Percentiles rank a stretch among this genome's conserved stretches.
These are phyloP conservation scores for Jamesozyma piceae DNA, from an alignment of 805 yeast genomes.

Conservation along the genomic window DNA sequence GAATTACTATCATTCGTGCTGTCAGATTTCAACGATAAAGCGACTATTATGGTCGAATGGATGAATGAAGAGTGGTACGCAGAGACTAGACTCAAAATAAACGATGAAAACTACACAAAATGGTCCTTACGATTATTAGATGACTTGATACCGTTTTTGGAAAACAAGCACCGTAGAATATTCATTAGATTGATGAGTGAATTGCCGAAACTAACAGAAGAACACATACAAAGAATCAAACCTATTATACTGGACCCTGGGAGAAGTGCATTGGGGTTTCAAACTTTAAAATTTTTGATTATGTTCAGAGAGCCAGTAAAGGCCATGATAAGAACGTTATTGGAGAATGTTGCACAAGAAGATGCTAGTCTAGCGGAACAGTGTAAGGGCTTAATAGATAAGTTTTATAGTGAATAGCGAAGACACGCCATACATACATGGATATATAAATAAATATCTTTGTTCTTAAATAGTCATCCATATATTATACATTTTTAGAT, in stretches of 20 bases:
- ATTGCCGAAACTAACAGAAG: conserved; percentile 62
- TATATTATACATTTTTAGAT: no score
- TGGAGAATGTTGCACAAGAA: conserved; percentile 17
- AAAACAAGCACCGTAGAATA: conserved; percentile 65
- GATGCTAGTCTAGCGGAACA: conserved; percentile 22
- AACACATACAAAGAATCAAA: conserved; percentile 53
- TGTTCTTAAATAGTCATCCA: no score
- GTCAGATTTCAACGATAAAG: conserved; percentile 58
- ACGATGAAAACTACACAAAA: conserved; percentile 38
- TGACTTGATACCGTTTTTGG: conserved; percentile 74
- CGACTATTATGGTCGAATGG: conserved; percentile 83
- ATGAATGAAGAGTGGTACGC: conserved; percentile 89
- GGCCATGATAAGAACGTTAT: conserved; percentile 24
- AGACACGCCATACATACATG: no score
- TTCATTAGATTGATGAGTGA: conserved; percentile 82
- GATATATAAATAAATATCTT: no score
- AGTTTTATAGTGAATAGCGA: conserved; percentile 12
- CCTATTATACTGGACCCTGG: conserved; percentile 80
- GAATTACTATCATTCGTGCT: conserved; percentile 65
- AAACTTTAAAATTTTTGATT: conserved; percentile 70
- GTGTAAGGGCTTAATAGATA: conserved; percentile 22
- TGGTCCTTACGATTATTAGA: conserved; percentile 72
- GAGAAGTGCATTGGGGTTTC: conserved; percentile 69
- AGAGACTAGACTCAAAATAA: conserved; percentile 26
- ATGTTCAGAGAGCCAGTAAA: conserved; percentile 88